These are phyloP conservation scores for Hypsizygus marmoreus DNA, from an alignment of 768 basidiomycete genomes.

Conservation along the genomic window DNA sequence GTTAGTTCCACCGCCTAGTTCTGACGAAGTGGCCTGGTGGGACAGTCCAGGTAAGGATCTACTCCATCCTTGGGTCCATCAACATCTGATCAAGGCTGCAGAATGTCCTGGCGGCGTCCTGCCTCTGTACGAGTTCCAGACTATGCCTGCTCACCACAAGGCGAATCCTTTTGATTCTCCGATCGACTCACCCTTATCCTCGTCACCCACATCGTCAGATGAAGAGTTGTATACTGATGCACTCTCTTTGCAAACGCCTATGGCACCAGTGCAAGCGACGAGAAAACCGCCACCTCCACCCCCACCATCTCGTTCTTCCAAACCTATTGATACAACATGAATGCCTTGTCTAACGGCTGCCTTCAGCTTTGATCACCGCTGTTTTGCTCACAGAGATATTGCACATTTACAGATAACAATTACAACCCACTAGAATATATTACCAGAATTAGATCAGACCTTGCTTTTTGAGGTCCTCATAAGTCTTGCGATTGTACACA, in stretches of 20 bases:
- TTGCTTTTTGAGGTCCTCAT: constrained; percentile 95
- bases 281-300: constrained; percentile 48
- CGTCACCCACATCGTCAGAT: constrained; percentile 81
- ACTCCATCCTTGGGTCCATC: not conserved
- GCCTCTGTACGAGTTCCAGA: constrained; percentile 40
- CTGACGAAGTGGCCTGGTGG: constrained; percentile 82
- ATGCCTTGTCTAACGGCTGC: not conserved
- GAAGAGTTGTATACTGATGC: constrained; percentile 83
- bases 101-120: constrained; percentile 63
- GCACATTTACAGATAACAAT: constrained; percentile 5
- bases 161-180: constrained; percentile 79
- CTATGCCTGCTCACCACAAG: constrained; percentile 30
- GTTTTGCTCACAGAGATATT: no score
- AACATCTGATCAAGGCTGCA: constrained; percentile 23
- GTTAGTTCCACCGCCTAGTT: constrained; percentile 84
- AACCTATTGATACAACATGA: constrained; percentile 13
- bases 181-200: constrained; percentile 63
- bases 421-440: constrained; percentile 4
- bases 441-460: constrained; percentile 65
- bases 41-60: constrained; percentile 56
- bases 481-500: constrained; percentile 98
- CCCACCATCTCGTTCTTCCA: constrained; percentile 40
- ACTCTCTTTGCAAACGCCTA: constrained; percentile 66
- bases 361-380: no score
- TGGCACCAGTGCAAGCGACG: constrained; percentile 56